Percentiles rank a stretch among this genome's conserved stretches.
Conservation (phyloP, 805 yeast genomes). For the Hanseniaspora meyeri region DNA sequence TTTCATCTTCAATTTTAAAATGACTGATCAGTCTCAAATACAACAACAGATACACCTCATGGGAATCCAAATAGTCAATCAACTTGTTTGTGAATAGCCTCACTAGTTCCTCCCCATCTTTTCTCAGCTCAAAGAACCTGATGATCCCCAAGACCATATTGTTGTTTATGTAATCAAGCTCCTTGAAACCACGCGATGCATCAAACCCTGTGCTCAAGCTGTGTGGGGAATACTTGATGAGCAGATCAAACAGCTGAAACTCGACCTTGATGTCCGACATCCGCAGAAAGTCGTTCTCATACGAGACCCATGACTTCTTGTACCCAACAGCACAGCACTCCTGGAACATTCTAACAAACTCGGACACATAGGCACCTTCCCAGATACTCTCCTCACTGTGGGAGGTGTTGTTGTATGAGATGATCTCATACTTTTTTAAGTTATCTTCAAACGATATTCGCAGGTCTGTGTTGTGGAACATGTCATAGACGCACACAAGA, state of each 20-base stretch:
- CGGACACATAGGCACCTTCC: constrained; percentile 1
- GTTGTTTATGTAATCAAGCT: constrained; percentile 7
- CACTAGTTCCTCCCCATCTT: background rate
- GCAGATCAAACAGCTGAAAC: background rate
- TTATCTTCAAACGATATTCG: background rate
- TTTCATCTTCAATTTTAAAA: constrained; percentile 1
- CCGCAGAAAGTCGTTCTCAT: background rate
- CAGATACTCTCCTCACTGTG: background rate
- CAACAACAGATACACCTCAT: background rate
- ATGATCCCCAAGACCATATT: background rate
- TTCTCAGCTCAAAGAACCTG: background rate
- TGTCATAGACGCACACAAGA: background rate
- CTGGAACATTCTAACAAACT: background rate
- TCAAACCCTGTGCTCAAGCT: constrained; percentile 2
- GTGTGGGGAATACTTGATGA: background rate
- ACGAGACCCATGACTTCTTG: background rate
- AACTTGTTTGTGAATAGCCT: background rate
- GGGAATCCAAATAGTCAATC: background rate
- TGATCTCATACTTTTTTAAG: background rate
- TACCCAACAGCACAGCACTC: background rate
- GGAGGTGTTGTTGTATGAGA: background rate
- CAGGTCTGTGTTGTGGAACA: background rate
- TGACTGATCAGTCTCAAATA: background rate
- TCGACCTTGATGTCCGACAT: background rate
- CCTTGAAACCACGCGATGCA: background rate